These are phyloP conservation scores for Pseudocercospora crystallina DNA, from an alignment of 2,329 filamentous ascomycete species.

Conservation along the genomic window DNA sequence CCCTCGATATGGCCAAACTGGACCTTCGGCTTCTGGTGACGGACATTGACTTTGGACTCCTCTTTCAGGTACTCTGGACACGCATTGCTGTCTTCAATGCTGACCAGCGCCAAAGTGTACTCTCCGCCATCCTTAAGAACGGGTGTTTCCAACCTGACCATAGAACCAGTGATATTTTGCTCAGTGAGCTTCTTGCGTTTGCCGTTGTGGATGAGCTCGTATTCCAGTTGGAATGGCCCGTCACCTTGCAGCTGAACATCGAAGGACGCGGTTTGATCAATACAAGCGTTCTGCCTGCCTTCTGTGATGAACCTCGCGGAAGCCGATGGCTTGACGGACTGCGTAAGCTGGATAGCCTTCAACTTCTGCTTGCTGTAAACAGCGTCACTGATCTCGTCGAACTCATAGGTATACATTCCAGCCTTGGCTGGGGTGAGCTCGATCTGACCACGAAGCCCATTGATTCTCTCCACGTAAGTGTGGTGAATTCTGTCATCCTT, in stretches of 20 bases:
- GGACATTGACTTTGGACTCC: conserved; percentile 79
- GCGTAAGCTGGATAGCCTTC: conserved; percentile 65
- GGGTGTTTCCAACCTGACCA: conserved; percentile 73
- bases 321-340: conserved; percentile 90
- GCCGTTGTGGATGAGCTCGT: conserved; percentile 87
- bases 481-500: conserved; percentile 54
- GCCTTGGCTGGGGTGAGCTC: conserved; percentile 79
- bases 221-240: conserved; percentile 83
- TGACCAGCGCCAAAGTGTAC: conserved; percentile 82
- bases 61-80: conserved; percentile 86
- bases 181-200: conserved; percentile 71
- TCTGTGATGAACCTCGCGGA: conserved; percentile 67
- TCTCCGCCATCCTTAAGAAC: conserved; percentile 78
- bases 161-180: conserved; percentile 61
- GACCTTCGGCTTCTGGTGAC: conserved; percentile 82
- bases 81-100: conserved; percentile 79
- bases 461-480: conserved; percentile 55
- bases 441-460: conserved; percentile 77
- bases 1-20: conserved; percentile 84
- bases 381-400: conserved; percentile 75
- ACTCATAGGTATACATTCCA: conserved; percentile 83
- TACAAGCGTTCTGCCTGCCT: conserved; percentile 67
- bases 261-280: conserved; percentile 76
- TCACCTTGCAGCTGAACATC: conserved; percentile 77
- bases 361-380: conserved; percentile 72